Conservation (phyloP, 805 yeast genomes). For the Zygoascus biomembranicola region DNA sequence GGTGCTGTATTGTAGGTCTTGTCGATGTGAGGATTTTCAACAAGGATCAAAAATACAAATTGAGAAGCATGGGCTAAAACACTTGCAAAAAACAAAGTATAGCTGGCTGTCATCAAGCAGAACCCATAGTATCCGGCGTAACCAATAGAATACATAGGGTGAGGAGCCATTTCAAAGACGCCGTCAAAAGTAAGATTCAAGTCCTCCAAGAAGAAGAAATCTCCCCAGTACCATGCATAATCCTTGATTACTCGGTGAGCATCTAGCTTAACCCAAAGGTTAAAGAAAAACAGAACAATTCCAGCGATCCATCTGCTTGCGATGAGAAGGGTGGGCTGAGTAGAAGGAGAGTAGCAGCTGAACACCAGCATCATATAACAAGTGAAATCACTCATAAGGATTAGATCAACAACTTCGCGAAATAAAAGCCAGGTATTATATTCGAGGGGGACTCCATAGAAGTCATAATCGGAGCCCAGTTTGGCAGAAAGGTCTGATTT, state of each 20-base stretch:
- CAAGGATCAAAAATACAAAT: constrained; percentile 62
- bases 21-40: constrained; percentile 82
- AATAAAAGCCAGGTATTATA: constrained; percentile 78
- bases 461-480: constrained; percentile 32
- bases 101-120: constrained; percentile 67
- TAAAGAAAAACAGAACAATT: constrained; percentile 53
- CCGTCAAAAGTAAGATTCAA: constrained; percentile 74
- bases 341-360: constrained; percentile 32
- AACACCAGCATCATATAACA: constrained; percentile 60
- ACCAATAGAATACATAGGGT: constrained; percentile 88
- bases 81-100: constrained; percentile 60
- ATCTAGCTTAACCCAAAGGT: constrained; percentile 77
- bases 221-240: constrained; percentile 95
- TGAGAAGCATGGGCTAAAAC: constrained; percentile 69
- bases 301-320: constrained; percentile 52
- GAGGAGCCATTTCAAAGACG: constrained; percentile 83
- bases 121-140: constrained; percentile 82
- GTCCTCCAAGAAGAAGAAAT: constrained; percentile 73
- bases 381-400: constrained; percentile 77
- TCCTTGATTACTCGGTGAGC: constrained; percentile 86
- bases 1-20: constrained; percentile 44
- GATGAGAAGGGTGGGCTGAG: constrained; percentile 38
- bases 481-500: constrained; percentile 40
- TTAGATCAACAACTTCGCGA: constrained; percentile 70
- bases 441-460: constrained; percentile 50